Conservation (phyloP, 768 basidiomycete species). For the Steccherinum ochraceum region DNA sequence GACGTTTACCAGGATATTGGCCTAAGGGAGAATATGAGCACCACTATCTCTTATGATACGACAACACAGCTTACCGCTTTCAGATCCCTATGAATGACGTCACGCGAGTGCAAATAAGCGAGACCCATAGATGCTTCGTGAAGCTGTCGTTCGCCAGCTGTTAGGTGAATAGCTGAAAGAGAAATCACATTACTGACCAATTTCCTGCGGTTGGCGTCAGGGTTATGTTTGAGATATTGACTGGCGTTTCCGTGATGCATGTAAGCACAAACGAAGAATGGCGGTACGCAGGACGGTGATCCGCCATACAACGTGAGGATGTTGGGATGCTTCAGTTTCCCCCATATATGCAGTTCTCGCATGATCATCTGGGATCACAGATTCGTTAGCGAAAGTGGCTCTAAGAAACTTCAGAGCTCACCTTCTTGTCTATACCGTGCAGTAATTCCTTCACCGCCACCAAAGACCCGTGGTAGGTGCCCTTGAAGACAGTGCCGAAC, state of each 20-base stretch:
- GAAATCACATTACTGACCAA: neutral
- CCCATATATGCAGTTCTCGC: conserved; percentile 9
- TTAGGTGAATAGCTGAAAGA: too few relatives aligned
- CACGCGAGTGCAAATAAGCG: neutral
- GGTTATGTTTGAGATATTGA: neutral
- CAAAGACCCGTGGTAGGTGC: conserved; percentile 1
- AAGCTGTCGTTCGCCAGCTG: too few relatives aligned
- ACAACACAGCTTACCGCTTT: conserved; percentile 1
- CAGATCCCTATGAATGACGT: conserved; percentile 2
- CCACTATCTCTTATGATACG: neutral
- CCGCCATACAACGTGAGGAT: conserved; percentile 10
- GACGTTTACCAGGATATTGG: conserved; percentile 11
- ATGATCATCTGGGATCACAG: neutral
- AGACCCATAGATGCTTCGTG: neutral
- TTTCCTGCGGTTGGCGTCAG: neutral
- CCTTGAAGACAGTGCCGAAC: conserved; percentile 6
- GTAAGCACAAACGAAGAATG: neutral
- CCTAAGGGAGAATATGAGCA: conserved; percentile 1
- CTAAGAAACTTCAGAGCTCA: neutral
- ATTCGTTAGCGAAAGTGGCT: neutral
- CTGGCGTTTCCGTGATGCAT: neutral
- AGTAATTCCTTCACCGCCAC: conserved; percentile 9
- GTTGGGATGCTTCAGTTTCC: conserved; percentile 6
- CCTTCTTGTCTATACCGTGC: neutral
- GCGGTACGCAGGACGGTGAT: neutral